phyloP scores from a whole-genome alignment of 2,329 filamentous ascomycete genomes.

The Sporothrix humicola region DNA sequence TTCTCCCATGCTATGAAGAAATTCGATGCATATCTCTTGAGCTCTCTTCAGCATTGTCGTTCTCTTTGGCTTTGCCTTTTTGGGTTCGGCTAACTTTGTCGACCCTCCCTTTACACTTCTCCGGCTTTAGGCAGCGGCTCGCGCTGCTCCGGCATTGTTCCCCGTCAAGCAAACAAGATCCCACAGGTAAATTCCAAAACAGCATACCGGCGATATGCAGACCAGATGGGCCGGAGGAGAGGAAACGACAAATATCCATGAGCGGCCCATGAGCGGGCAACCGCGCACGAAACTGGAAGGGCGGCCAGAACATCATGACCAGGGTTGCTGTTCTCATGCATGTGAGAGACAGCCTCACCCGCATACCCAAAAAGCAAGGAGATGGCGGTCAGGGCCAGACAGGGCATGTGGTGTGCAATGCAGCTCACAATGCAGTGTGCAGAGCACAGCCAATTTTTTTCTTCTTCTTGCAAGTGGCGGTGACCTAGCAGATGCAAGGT shows the following conservation, averaged over 20 bases:
- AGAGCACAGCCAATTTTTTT: not conserved
- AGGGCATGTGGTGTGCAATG: not conserved
- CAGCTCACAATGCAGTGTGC: slow-evolving; percentile 17
- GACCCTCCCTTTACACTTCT: not conserved
- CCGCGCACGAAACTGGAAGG: not conserved
- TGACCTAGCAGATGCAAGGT: slow-evolving; percentile 16
- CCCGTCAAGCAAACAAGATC: slow-evolving; percentile 19
- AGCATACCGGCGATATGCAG: slow-evolving; percentile 10
- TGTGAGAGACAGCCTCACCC: slow-evolving; percentile 9
- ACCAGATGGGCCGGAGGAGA: not conserved
- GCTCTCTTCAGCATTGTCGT: not conserved
- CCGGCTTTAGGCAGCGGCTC: slow-evolving; percentile 6
- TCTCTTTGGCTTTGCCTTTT: not conserved
- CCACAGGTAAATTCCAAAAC: not conserved
- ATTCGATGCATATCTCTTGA: not conserved
- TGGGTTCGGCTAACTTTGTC: not conserved
- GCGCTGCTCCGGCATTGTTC: slow-evolving; percentile 26
- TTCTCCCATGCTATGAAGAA: not conserved
- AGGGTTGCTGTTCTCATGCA: slow-evolving; percentile 5
- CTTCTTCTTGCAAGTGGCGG: slow-evolving; percentile 17
- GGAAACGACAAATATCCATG: not conserved
- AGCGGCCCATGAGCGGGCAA: not conserved
- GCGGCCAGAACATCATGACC: not conserved
- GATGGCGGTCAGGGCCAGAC: slow-evolving; percentile 9
- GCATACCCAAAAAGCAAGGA: not conserved